Evolutionary conservation across 805 yeast species (phyloP).

Genomic region (Candida endomychidarum): DNA sequence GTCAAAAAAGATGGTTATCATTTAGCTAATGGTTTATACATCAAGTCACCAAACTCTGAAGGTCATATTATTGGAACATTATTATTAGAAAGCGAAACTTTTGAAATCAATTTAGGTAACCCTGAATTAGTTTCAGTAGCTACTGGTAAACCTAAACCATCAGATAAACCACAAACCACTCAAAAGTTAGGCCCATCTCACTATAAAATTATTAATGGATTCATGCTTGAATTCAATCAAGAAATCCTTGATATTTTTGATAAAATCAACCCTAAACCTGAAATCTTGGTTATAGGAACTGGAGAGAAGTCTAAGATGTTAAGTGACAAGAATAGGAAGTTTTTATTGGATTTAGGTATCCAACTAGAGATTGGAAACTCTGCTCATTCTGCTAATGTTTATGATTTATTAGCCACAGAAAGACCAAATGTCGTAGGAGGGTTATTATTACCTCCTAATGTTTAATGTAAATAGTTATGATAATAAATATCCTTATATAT

Average conservation of each 20-base stretch:
- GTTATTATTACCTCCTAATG: slow-evolving; percentile 66
- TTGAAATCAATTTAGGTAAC: slow-evolving; percentile 52
- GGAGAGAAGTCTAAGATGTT: slow-evolving; percentile 66
- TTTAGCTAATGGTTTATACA: slow-evolving; percentile 53
- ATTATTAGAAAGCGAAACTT: slow-evolving; percentile 57
- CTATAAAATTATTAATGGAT: slow-evolving; percentile 45
- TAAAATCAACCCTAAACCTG: slow-evolving; percentile 73
- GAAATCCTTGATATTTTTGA: slow-evolving; percentile 49
- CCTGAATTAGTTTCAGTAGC: slow-evolving; percentile 1
- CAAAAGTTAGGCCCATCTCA: slow-evolving; percentile 25
- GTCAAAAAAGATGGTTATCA: slow-evolving; percentile 56
- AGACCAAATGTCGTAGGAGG: slow-evolving; percentile 76
- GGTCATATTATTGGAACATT: slow-evolving; percentile 47
- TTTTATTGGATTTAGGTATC: slow-evolving; percentile 60
- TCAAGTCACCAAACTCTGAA: slow-evolving; percentile 40
- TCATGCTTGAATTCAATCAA: slow-evolving; percentile 53
- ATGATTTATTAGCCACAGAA: slow-evolving; percentile 76
- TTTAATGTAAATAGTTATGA: too few relatives aligned
- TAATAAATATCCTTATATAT: not conserved
- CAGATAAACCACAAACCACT: slow-evolving; percentile 2
- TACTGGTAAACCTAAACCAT: slow-evolving; percentile 1
- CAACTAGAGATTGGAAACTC: slow-evolving; percentile 67
- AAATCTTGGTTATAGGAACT: slow-evolving; percentile 67
- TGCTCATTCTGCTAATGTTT: slow-evolving; percentile 63
- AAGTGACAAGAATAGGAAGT: slow-evolving; percentile 51